Percentiles rank a stretch among this genome's conserved stretches.
Evolutionary conservation across 2,329 filamentous ascomycete species (phyloP).

Genomic region (Pyrenophora tritici-repentis): DNA sequence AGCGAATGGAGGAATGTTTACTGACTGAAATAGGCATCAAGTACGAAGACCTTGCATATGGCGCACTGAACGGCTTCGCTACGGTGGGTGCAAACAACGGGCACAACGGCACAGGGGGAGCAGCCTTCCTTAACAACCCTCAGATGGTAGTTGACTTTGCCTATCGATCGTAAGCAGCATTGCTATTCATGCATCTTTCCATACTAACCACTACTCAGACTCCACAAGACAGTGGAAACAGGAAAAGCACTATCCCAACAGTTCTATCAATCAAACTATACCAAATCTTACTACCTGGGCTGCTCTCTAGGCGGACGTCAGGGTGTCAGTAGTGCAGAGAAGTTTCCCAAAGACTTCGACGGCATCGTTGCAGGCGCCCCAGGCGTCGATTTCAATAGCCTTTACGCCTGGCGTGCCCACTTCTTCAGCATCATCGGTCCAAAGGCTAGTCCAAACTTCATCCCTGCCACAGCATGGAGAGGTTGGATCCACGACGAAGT

Average conservation of each 20-base stretch:
- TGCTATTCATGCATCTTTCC: too few species aligned
- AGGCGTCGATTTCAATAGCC: conserved; percentile 37
- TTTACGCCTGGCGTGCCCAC: conserved; percentile 35
- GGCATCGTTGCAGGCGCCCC: conserved; percentile 43
- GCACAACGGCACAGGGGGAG: conserved; percentile 51
- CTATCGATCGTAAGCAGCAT: conserved; percentile 45
- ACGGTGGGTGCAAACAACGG: conserved; percentile 50
- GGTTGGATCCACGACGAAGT: conserved; percentile 50
- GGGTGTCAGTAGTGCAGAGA: conserved; percentile 33
- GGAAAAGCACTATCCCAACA: conserved; percentile 46
- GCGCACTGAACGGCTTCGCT: conserved; percentile 44
- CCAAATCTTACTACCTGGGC: conserved; percentile 47
- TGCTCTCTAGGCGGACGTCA: conserved; percentile 45
- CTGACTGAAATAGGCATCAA: conserved; percentile 42
- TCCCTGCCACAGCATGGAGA: conserved; percentile 28
- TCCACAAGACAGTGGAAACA: conserved; percentile 48
- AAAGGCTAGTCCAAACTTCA: conserved; percentile 27
- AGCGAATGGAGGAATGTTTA: too few species aligned
- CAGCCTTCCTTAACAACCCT: conserved; percentile 51
- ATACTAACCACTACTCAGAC: conserved; percentile 3
- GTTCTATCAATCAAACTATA: conserved; percentile 46
- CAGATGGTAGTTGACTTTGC: conserved; percentile 57
- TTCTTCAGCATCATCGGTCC: conserved; percentile 39
- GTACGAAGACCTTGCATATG: conserved; percentile 50
- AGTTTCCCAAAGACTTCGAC: conserved; percentile 43